These are phyloP conservation scores for Cymbopogon flexuosus DNA, from an alignment of 202 grass and related monocot genomes.

Conservation along the genomic window DNA sequence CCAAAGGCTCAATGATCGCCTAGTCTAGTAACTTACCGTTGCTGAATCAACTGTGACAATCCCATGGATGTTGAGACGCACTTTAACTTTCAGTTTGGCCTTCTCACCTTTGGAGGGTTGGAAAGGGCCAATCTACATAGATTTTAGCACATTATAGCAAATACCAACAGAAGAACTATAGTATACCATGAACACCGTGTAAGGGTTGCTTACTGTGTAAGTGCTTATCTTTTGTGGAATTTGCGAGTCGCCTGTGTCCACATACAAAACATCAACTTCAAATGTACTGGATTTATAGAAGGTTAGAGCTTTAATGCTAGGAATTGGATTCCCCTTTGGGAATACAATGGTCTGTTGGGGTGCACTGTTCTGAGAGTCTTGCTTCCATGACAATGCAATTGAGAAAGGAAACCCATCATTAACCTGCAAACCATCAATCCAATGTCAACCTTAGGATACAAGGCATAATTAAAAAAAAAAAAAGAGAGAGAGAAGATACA, in stretches of 20 bases:
- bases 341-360: constrained; percentile 71
- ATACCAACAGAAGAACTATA: not conserved
- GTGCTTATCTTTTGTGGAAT: constrained; percentile 68
- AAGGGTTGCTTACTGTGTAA: constrained; percentile 51
- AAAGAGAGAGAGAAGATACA: not conserved
- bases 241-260: constrained; percentile 44
- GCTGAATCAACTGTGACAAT: constrained; percentile 80
- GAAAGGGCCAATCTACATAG: constrained; percentile 78
- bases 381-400: constrained; percentile 81
- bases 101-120: constrained; percentile 62
- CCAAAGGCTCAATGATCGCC: too few species aligned
- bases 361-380: constrained; percentile 49
- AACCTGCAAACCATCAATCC: constrained; percentile 34
- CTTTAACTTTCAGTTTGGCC: constrained; percentile 82
- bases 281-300: constrained; percentile 71
- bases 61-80: constrained; percentile 83
- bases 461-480: not conserved
- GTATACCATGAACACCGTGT: not conserved
- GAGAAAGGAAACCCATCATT: constrained; percentile 81
- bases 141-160: not conserved
- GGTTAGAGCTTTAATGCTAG: constrained; percentile 70
- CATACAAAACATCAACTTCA: constrained; percentile 64
- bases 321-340: constrained; percentile 70
- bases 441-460: not conserved
- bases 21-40: constrained; percentile 40